These are phyloP conservation scores for Colletotrichum chrysophilum DNA, from an alignment of 2,329 filamentous ascomycete genomes.

Conservation along the genomic window DNA sequence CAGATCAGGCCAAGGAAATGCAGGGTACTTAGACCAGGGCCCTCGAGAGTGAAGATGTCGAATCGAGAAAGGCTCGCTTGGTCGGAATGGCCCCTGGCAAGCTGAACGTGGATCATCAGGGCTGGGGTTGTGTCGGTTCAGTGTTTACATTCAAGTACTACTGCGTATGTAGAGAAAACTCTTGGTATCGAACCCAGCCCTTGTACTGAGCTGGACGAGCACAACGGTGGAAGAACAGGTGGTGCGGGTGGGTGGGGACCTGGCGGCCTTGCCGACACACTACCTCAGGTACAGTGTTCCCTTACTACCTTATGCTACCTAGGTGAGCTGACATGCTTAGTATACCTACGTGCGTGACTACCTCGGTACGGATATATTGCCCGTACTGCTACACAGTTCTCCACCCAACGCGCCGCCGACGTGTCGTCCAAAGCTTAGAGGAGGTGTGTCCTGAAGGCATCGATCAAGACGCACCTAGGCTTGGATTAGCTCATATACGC, in stretches of 20 bases:
- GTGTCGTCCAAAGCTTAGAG: neutral
- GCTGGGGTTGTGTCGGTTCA: neutral
- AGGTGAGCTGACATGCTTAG: neutral
- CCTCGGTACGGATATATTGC: neutral
- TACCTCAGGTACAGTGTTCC: too few relatives aligned
- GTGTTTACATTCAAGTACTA: neutral
- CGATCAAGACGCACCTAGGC: neutral
- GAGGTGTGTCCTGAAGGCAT: neutral
- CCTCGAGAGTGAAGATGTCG: neutral
- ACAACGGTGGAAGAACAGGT: neutral
- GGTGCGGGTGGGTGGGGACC: neutral
- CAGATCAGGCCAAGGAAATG: neutral
- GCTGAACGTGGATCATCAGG: neutral
- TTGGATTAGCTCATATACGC: neutral
- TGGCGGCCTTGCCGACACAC: conserved; percentile 1
- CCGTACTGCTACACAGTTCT: neutral
- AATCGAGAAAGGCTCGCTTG: neutral
- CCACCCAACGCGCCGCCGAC: neutral
- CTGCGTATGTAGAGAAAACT: neutral
- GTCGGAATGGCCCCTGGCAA: neutral
- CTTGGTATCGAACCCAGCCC: neutral
- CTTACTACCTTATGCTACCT: too few relatives aligned
- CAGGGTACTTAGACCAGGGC: neutral
- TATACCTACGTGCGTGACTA: neutral
- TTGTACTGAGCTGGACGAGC: neutral